Evolutionary conservation across 2,329 filamentous ascomycete genomes (phyloP), one percentile per base, ranked within the genome.

Genomic region (Blastomyces gilchristii): DNA sequence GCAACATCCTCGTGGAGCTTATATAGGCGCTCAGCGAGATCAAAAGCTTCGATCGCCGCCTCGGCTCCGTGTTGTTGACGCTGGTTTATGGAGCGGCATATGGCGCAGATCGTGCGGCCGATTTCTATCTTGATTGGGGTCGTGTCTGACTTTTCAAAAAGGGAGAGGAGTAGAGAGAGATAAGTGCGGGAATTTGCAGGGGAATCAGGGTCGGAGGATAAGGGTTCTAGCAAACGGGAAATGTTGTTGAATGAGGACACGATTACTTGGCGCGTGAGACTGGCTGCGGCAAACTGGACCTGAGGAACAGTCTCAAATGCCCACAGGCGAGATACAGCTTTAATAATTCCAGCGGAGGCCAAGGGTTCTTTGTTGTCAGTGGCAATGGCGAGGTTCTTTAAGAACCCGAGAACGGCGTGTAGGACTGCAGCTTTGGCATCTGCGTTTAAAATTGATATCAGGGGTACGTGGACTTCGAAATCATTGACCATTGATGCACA

Each of bases 351-450:
- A 25, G 74, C 74, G 43, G 74, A 69, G 9, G 74, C 76, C 28
- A 81, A 68, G 53, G 66, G 65, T 43, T 69, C 63, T 58, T 74
- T 73, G 64, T 81, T 78, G n/a, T 76, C 69, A 49, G 72, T 70
- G 25, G 77, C 73, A 60, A 80, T 77, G 9, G 77, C 76, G 11
- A 81, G 69, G 62, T 81, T 81, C 63, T 80, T 81, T 50, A 81
- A 67, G 57, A 80, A 78, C 7, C 78, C 77, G 12, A 79, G 73
- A 0, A 73, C 74, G 25, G 78, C 73, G 64, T 80, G 77, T 5
- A 81, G 68, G 2, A 79, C 76, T 4, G 72, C 72, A 4, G 75
- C 75, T 50, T 72, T 74, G 41, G 74, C 71, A 54, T 77, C 70
- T 7, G 68, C 67, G 25, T 72, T 71, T 4, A 81, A 69, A 31